These are phyloP conservation scores for Fusarium multiceps DNA, from an alignment of 2,329 filamentous ascomycete genomes.

Conservation along the genomic window DNA sequence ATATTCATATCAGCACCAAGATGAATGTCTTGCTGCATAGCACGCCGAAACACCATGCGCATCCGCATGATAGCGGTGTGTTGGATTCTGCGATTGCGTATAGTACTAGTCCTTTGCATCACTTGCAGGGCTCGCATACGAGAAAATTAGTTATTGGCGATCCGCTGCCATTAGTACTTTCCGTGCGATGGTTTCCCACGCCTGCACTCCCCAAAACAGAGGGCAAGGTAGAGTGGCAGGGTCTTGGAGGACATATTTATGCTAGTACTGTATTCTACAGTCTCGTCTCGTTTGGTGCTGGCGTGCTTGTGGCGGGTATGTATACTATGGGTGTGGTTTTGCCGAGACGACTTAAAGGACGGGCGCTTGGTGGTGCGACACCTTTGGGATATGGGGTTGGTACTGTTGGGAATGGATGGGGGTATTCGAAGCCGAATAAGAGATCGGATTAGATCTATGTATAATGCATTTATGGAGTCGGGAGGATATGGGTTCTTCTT, in stretches of 20 bases:
- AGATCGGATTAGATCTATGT: slow-evolving; percentile 56
- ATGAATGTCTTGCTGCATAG: slow-evolving; percentile 89
- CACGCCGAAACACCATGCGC: slow-evolving; percentile 70
- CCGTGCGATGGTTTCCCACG: slow-evolving; percentile 87
- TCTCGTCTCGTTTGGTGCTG: slow-evolving; percentile 68
- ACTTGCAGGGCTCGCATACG: slow-evolving; percentile 63
- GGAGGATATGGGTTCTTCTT: slow-evolving; percentile 25
- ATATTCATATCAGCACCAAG: slow-evolving; percentile 89
- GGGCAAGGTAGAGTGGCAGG: slow-evolving; percentile 72
- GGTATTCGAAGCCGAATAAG: slow-evolving; percentile 60
- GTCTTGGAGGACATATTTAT: slow-evolving; percentile 72
- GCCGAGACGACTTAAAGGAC: slow-evolving; percentile 62
- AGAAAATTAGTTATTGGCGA: slow-evolving; percentile 88
- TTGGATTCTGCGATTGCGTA: slow-evolving; percentile 91
- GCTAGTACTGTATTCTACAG: slow-evolving; percentile 73
- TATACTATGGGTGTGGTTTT: slow-evolving; percentile 72
- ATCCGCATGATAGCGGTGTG: slow-evolving; percentile 77
- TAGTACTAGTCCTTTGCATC: slow-evolving; percentile 77
- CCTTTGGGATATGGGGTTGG: slow-evolving; percentile 67
- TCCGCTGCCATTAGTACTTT: slow-evolving; percentile 80
- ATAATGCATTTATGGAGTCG: slow-evolving; percentile 42
- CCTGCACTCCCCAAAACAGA: slow-evolving; percentile 76
- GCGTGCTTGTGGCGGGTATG: slow-evolving; percentile 63
- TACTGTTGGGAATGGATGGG: slow-evolving; percentile 68
- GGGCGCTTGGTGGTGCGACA: slow-evolving; percentile 66